Base-by-base conservation (phyloP, 2,329 filamentous ascomycete species). In the Fusarium goolgardi region DNA sequence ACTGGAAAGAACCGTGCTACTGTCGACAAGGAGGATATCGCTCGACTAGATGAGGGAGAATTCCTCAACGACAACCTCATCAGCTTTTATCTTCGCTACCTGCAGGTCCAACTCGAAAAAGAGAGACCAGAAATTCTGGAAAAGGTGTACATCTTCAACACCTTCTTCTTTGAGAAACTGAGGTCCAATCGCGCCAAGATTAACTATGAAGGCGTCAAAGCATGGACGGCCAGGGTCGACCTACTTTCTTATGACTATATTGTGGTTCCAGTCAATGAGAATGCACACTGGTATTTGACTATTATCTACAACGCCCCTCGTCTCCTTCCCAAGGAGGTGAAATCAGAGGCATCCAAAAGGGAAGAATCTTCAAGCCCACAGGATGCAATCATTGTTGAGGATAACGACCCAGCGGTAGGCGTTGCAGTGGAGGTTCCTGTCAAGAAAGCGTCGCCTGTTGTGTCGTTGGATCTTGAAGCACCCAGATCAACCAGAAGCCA, bases 21-120 rank as follows among this genome's bases (percentile, higher is more conserved):
- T 2, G 88, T 96, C 2, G 87, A 92, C 58, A 88, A 85, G 63
- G 82, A 85, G n/a, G 93, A 96, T 73, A 88, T 98, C 34, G 80
- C 84, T 21, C 86, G 93, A 41, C 85, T 99, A 4, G 90, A 97
- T 63, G 92, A 96, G 66, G 92, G 90, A 15, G 87, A 97, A 71
- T 97, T 91, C 61, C 80, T 99, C 43, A 99, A 99, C 75, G 96
- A 99, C 80, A 97, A 93, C 73, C 81, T 99, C 29, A 91, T 99
- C 70, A 89, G 88, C 51, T 97, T 97, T 76, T 97, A 96, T 75
- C 83, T 97, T 56, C 89, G 91, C 31, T 92, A 89, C 70, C 81
- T 95, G 8, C 89, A 94, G 74, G 81, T 85, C 59, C 79, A 85
- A 41, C 77, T 91, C 35, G 84, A 88, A 66, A 78, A 81, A 39